These are phyloP conservation scores for Arthrobotrys entomopaga DNA, from an alignment of 2,329 filamentous ascomycete species.

Conservation along the genomic window DNA sequence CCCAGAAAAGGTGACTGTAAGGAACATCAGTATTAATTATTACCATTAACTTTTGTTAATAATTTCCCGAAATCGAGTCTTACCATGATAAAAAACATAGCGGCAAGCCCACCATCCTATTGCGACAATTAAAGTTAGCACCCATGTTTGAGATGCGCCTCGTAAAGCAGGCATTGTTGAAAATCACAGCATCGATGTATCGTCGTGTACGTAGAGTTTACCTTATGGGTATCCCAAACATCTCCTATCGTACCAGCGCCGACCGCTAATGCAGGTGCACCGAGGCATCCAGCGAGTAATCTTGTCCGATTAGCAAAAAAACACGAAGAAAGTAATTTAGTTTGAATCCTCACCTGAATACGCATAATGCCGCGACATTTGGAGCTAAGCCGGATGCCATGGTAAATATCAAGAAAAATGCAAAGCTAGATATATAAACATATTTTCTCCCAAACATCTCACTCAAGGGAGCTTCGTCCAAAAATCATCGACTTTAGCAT, in stretches of 20 bases:
- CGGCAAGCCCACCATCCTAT: conserved; percentile 47
- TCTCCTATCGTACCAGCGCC: conserved; percentile 67
- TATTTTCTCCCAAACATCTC: conserved; percentile 56
- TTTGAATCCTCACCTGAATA: conserved; percentile 28
- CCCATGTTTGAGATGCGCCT: neutral
- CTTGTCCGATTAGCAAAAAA: conserved; percentile 60
- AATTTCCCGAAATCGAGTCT: neutral
- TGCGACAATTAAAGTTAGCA: neutral
- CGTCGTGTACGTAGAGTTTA: neutral
- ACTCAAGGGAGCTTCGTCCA: conserved; percentile 49
- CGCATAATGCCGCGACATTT: conserved; percentile 53
- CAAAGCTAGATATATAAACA: conserved; percentile 59
- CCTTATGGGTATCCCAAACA: conserved; percentile 61
- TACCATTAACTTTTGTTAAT: neutral
- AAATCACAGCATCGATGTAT: too few species aligned
- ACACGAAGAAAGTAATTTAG: conserved; percentile 13
- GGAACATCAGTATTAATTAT: neutral
- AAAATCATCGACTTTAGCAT: conserved; percentile 31
- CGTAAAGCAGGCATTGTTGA: neutral
- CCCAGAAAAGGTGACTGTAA: conserved; percentile 46
- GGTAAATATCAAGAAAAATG: conserved; percentile 58
- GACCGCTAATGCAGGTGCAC: conserved; percentile 66
- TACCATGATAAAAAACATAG: conserved; percentile 54
- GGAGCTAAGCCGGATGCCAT: conserved; percentile 58
- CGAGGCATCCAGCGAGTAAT: conserved; percentile 62